Evolutionary conservation across 2,329 filamentous ascomycete species (phyloP).

Genomic region (Penicillium capsulatum): DNA sequence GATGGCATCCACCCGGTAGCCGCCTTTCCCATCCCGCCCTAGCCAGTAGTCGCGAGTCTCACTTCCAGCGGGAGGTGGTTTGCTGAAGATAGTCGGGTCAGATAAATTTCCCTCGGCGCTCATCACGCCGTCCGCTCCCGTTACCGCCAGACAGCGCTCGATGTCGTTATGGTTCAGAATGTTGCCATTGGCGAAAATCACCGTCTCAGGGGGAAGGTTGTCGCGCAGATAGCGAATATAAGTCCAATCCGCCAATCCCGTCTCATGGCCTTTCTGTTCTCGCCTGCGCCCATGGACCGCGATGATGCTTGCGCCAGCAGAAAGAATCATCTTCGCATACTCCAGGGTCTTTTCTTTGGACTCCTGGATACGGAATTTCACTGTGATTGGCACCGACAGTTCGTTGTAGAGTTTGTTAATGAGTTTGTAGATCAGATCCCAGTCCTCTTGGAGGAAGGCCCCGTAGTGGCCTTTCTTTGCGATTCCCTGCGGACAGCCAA

Average conservation of each 20-base stretch:
- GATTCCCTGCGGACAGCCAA: constrained; percentile 95
- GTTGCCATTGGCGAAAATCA: constrained; percentile 96
- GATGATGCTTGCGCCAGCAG: constrained; percentile 84
- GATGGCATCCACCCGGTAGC: constrained; percentile 84
- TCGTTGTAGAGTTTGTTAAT: constrained; percentile 77
- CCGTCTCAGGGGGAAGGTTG: constrained; percentile 76
- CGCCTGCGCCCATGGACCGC: constrained; percentile 84
- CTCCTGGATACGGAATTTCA: constrained; percentile 88
- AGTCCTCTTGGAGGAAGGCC: constrained; percentile 91
- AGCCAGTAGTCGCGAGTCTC: constrained; percentile 83
- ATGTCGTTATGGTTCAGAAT: constrained; percentile 78
- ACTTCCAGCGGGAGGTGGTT: constrained; percentile 58
- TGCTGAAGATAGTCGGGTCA: constrained; percentile 80
- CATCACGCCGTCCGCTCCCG: constrained; percentile 91
- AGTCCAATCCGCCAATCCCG: constrained; percentile 88
- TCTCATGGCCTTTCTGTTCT: constrained; percentile 95
- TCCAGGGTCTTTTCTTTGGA: constrained; percentile 79
- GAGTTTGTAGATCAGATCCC: constrained; percentile 73
- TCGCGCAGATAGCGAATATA: constrained; percentile 78
- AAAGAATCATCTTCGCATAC: constrained; percentile 83
- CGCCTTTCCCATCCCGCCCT: constrained; percentile 70
- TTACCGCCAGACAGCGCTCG: constrained; percentile 69
- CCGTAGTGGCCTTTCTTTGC: constrained; percentile 87
- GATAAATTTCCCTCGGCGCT: constrained; percentile 92
- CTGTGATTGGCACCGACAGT: constrained; percentile 79